Conservation (phyloP, 352 stramenopile species). For the Blastocystis hominis region DNA sequence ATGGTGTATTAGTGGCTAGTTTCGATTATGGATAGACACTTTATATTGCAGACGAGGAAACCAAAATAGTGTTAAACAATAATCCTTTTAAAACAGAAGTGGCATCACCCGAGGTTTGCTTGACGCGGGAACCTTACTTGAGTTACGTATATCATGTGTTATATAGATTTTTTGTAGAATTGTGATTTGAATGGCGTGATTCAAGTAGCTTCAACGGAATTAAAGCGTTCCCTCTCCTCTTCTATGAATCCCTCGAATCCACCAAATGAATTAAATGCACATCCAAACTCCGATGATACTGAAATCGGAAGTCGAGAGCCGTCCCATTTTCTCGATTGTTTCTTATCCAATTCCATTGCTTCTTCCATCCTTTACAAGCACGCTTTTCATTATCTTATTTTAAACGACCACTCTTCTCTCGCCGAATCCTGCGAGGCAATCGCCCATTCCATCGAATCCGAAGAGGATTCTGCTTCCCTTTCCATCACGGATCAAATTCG, state of each 20-base stretch:
- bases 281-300: neutral
- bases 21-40: neutral
- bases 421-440: neutral
- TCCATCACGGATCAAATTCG: neutral
- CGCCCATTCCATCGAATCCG: neutral
- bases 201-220: neutral
- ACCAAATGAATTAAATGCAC: no score
- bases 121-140: neutral
- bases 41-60: neutral
- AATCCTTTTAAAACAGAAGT: slow-evolving; percentile 50
- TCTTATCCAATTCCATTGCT: neutral
- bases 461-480: neutral
- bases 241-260: no score
- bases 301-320: neutral
- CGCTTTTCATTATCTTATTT: neutral
- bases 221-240: no score
- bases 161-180: neutral
- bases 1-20: neutral
- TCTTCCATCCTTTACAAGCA: neutral
- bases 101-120: neutral
- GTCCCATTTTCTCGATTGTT: neutral
- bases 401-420: neutral
- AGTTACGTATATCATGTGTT: neutral
- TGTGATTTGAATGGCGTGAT: neutral
- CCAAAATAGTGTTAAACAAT: neutral